Conservation (phyloP, 805 yeast genomes). For the Candida maltosa region DNA sequence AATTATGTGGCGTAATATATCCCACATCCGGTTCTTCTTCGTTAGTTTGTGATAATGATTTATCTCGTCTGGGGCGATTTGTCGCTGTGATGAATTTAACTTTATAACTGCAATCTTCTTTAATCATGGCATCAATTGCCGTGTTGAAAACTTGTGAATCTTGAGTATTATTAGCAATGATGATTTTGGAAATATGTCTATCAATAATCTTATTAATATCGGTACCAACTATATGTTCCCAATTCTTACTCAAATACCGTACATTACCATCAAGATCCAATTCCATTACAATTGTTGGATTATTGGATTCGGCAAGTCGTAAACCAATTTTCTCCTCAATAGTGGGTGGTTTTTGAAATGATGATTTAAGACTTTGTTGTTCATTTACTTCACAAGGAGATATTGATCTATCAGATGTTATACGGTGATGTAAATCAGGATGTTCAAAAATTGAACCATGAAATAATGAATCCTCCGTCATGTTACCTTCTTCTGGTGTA, state of each 20-base stretch:
- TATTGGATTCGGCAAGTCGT: slow-evolving; percentile 60
- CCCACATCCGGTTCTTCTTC: slow-evolving; percentile 11
- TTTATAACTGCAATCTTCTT: slow-evolving; percentile 73
- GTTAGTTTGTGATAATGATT: slow-evolving; percentile 3
- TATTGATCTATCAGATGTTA: slow-evolving; percentile 2
- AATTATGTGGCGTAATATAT: slow-evolving; percentile 23
- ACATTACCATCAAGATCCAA: slow-evolving; percentile 76
- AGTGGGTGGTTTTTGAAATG: neutral
- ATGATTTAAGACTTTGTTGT: neutral
- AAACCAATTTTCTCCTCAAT: slow-evolving; percentile 50
- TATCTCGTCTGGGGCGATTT: slow-evolving; percentile 14
- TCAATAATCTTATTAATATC: slow-evolving; percentile 49
- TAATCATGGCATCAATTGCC: slow-evolving; percentile 68
- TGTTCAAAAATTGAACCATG: too few relatives aligned
- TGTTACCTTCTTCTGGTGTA: too few relatives aligned
- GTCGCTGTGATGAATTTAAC: slow-evolving; percentile 67
- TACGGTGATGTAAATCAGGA: too few relatives aligned
- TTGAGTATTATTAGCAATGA: slow-evolving; percentile 55
- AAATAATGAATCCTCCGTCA: too few relatives aligned
- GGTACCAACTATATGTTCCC: slow-evolving; percentile 79
- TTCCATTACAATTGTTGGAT: slow-evolving; percentile 80
- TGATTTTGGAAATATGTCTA: slow-evolving; percentile 58
- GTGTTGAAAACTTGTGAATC: slow-evolving; percentile 67
- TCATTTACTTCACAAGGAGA: slow-evolving; percentile 4
- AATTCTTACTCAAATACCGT: slow-evolving; percentile 68